These are phyloP conservation scores for Rhododendron henanense DNA, from an alignment of 148 eudicot species.

Conservation along the genomic window DNA sequence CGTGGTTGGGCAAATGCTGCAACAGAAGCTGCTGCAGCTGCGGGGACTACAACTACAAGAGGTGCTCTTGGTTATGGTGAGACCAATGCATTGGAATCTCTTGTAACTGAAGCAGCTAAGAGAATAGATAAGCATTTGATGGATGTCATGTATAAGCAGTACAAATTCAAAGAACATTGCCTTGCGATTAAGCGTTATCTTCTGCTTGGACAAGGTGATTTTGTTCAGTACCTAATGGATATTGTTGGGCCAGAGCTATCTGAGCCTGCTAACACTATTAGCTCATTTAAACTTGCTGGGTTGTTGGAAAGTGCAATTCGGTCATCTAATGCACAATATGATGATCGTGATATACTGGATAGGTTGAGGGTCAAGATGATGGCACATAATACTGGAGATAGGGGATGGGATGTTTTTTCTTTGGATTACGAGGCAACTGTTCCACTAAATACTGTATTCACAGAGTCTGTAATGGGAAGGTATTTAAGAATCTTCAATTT, in stretches of 20 bases:
- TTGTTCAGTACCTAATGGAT: conserved; percentile 98
- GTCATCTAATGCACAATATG: conserved; percentile 95
- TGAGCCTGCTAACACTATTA: conserved; percentile 91
- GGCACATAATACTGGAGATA: conserved; percentile 91
- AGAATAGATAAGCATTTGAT: conserved; percentile 86
- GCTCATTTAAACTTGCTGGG: conserved; percentile 90
- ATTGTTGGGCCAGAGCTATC: conserved; percentile 93
- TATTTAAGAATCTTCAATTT: conserved; percentile 84
- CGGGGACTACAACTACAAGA: conserved; percentile 82
- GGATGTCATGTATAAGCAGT: conserved; percentile 68
- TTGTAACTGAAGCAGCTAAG: conserved; percentile 92
- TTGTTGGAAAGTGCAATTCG: conserved; percentile 86
- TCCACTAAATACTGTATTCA: conserved; percentile 81
- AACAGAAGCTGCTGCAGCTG: conserved; percentile 92
- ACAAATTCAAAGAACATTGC: conserved; percentile 94
- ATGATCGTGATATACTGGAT: conserved; percentile 78
- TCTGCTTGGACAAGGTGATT: conserved; percentile 97
- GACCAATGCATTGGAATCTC: conserved; percentile 89
- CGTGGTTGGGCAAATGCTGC: conserved; percentile 97
- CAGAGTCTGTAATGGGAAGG: conserved; percentile 88
- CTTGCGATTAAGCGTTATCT: conserved; percentile 91
- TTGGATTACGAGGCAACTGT: conserved; percentile 88
- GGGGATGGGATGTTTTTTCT: conserved; percentile 99
- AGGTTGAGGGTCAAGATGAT: conserved; percentile 92
- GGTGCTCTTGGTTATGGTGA: conserved; percentile 97